Evolutionary conservation across 2,329 filamentous ascomycete species (phyloP).

Genomic region (Sporothrix humicola): DNA sequence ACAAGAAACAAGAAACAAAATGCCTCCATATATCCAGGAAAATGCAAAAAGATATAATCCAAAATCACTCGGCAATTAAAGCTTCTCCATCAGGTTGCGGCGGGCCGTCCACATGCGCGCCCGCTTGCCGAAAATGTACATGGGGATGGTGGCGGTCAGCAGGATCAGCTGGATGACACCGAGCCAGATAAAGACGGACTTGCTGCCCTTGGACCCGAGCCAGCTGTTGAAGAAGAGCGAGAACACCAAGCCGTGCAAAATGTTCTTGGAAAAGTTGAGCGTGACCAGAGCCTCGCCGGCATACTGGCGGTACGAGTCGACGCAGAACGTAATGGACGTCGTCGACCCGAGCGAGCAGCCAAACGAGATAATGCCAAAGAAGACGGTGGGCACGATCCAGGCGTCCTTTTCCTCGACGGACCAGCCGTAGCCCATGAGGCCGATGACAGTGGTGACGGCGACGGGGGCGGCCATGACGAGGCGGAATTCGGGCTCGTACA

Average conservation of each 20-base stretch:
- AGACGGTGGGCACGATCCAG: conserved; percentile 92
- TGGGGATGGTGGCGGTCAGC: conserved; percentile 77
- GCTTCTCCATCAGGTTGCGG: conserved; percentile 56
- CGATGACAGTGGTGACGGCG: conserved; percentile 76
- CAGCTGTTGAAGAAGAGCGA: conserved; percentile 86
- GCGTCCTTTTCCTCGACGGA: conserved; percentile 70
- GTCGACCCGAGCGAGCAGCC: conserved; percentile 90
- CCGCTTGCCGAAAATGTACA: conserved; percentile 94
- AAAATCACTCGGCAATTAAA: neutral
- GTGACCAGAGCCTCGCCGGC: conserved; percentile 94
- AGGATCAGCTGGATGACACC: conserved; percentile 83
- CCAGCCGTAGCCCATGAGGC: conserved; percentile 97
- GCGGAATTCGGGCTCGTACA: conserved; percentile 94
- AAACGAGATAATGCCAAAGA: conserved; percentile 91
- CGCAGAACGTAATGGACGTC: conserved; percentile 90
- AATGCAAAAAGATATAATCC: neutral
- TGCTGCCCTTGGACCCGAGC: conserved; percentile 76
- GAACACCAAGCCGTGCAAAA: conserved; percentile 89
- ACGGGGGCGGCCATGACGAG: conserved; percentile 87
- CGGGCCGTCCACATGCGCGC: conserved; percentile 92
- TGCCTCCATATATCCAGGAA: neutral
- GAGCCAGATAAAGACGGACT: conserved; percentile 78
- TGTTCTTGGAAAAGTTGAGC: conserved; percentile 92
- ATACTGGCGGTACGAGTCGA: conserved; percentile 92
- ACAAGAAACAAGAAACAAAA: neutral